phyloP scores from a whole-genome alignment of 371 early-diverging fungal species.

The Mortierella sp. region DNA sequence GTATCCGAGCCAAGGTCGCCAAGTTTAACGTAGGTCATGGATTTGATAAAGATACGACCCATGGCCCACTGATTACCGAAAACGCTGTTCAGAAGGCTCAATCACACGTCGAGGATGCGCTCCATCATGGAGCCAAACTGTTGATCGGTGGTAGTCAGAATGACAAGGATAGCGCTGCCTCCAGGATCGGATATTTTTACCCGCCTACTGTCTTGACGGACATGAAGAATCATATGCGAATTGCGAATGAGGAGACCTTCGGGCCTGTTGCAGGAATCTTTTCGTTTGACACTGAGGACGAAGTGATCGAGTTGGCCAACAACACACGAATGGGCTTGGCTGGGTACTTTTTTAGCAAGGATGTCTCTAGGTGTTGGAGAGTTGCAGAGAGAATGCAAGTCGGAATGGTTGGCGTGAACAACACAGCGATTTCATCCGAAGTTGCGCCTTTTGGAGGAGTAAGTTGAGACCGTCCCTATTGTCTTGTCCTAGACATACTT shows the following conservation, averaged over 20 bases:
- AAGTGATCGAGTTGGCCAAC: constrained; percentile 82
- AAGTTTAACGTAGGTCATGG: constrained; percentile 83
- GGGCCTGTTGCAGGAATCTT: constrained; percentile 84
- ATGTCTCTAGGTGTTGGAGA: constrained; percentile 79
- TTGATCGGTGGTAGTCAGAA: constrained; percentile 63
- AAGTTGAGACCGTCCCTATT: constrained; percentile 21
- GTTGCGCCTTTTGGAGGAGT: constrained; percentile 84
- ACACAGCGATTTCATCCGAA: constrained; percentile 70
- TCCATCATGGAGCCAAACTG: constrained; percentile 72
- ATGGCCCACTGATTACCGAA: constrained; percentile 85
- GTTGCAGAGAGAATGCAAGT: constrained; percentile 84
- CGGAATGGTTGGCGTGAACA: constrained; percentile 94
- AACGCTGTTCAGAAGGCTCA: constrained; percentile 76
- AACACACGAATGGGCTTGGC: constrained; percentile 81
- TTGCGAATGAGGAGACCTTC: constrained; percentile 81
- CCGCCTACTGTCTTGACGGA: constrained; percentile 77
- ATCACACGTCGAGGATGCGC: constrained; percentile 77
- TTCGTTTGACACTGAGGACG: constrained; percentile 73
- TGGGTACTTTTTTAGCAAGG: constrained; percentile 84
- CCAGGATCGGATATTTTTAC: constrained; percentile 68
- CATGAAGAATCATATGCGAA: constrained; percentile 68
- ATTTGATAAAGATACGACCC: constrained; percentile 66
- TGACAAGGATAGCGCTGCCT: background rate
- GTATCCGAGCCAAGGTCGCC: constrained; percentile 62
- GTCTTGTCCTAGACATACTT: no score